These are phyloP conservation scores for Globisporangium iwayamae DNA, from an alignment of 352 stramenopile genomes.

Conservation along the genomic window DNA sequence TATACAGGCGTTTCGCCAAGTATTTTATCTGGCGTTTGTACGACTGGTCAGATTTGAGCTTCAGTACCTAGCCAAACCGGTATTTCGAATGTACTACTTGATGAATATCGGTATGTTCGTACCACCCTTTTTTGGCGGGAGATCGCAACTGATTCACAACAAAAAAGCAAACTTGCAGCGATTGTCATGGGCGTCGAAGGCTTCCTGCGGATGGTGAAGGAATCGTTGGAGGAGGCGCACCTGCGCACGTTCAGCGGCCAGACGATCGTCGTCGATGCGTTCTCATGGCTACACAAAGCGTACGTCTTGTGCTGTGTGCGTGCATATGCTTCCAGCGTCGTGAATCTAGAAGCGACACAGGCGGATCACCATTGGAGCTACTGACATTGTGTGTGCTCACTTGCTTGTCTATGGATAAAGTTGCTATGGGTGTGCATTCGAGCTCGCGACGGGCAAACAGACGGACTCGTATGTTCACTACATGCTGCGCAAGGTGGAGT, in stretches of 20 bases:
- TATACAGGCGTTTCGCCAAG: no score
- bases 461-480: slow-evolving; percentile 70
- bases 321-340: neutral
- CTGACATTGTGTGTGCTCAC: neutral
- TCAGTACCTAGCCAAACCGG: no score
- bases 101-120: neutral
- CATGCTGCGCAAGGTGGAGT: slow-evolving; percentile 71
- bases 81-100: no score
- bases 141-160: neutral
- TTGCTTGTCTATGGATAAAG: slow-evolving; percentile 20
- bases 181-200: slow-evolving; percentile 60
- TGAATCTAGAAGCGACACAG: neutral
- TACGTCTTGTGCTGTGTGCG: slow-evolving; percentile 23
- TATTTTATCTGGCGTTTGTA: no score
- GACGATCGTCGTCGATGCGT: slow-evolving; percentile 62
- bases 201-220: slow-evolving; percentile 56
- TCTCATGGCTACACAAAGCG: slow-evolving; percentile 83
- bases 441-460: slow-evolving; percentile 56
- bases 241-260: slow-evolving; percentile 48
- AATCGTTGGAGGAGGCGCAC: slow-evolving; percentile 49
- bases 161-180: neutral
- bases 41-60: no score
- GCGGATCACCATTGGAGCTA: neutral
- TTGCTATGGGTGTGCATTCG: slow-evolving; percentile 76
- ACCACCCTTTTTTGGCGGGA: neutral